A percentile compares a stretch with the other conserved stretches of the same genome.
Conservation (phyloP, 108 stramenopile species). For the Phaeodactylum tricornutum region DNA sequence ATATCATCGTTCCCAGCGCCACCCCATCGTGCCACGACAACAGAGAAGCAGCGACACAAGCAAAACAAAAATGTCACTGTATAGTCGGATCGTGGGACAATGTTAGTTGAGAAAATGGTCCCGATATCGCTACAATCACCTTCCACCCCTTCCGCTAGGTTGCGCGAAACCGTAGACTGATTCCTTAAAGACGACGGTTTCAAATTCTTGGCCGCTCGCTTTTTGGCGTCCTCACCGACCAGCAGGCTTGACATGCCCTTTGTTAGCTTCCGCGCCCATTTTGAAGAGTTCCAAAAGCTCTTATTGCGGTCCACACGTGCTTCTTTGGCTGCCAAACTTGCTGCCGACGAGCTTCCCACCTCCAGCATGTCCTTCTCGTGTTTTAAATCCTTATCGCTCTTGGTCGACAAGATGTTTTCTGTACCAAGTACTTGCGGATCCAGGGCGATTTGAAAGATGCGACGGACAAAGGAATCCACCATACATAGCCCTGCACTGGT, state of each 20-base stretch:
- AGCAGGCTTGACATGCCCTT: conserved; percentile 31
- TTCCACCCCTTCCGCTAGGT: conserved; percentile 33
- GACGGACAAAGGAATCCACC: conserved; percentile 55
- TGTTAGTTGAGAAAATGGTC: not conserved
- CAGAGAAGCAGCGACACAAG: conserved; percentile 42
- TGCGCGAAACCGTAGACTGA: conserved; percentile 48
- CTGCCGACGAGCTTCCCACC: conserved; percentile 33
- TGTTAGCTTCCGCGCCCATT: conserved; percentile 61
- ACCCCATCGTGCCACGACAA: conserved; percentile 80
- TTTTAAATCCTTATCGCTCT: conserved; percentile 67
- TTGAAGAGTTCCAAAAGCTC: conserved; percentile 66
- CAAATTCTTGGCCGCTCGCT: conserved; percentile 3
- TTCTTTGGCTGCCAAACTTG: conserved; percentile 69
- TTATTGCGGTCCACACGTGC: conserved; percentile 61
- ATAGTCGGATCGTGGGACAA: conserved; percentile 2
- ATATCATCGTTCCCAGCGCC: conserved; percentile 59
- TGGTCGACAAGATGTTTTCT: conserved; percentile 31
- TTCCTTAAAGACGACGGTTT: conserved; percentile 33
- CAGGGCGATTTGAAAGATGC: conserved; percentile 52
- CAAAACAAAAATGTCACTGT: conserved; percentile 17
- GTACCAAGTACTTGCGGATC: conserved; percentile 32
- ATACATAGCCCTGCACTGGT: conserved; percentile 55
- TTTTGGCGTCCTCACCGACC: conserved; percentile 9
- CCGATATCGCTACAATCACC: not conserved
- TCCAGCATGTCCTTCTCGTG: conserved; percentile 54